Conservation (phyloP, 2,329 filamentous ascomycete species). For the Neonectria magnoliae region DNA sequence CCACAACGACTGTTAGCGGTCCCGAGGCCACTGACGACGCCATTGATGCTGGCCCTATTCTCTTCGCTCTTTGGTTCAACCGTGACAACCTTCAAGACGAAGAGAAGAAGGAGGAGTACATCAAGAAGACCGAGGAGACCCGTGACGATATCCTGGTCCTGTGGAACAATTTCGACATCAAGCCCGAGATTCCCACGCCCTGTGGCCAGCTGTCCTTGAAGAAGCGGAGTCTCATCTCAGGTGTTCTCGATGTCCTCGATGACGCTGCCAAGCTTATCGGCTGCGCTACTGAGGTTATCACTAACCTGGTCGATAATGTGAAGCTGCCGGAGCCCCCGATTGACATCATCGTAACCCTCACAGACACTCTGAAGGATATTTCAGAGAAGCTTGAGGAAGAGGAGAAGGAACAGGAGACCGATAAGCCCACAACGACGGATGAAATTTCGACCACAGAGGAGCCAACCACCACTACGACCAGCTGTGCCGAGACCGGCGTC, state of each 20-base stretch:
- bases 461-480: not conserved
- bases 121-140: conserved; percentile 17
- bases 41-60: conserved; percentile 1
- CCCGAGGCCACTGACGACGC: conserved; percentile 8
- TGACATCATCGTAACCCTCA: conserved; percentile 13
- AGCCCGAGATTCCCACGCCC: conserved; percentile 6
- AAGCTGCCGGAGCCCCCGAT: conserved; percentile 20
- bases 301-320: conserved; percentile 6
- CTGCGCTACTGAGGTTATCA: conserved; percentile 3
- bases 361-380: conserved; percentile 27
- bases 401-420: conserved; percentile 17
- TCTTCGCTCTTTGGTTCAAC: conserved; percentile 22
- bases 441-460: not conserved
- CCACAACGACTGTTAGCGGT: conserved; percentile 3
- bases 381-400: conserved; percentile 13
- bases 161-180: conserved; percentile 16
- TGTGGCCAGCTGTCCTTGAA: conserved; percentile 13
- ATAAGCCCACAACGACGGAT: not conserved
- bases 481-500: not conserved
- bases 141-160: conserved; percentile 12
- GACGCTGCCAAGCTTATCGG: conserved; percentile 4
- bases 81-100: conserved; percentile 17
- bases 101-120: conserved; percentile 17
- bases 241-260: conserved; percentile 3
- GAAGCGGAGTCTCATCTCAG: conserved; percentile 24